Base-by-base conservation (phyloP, 2,329 filamentous ascomycete species). In the Pseudocercospora vitis region DNA sequence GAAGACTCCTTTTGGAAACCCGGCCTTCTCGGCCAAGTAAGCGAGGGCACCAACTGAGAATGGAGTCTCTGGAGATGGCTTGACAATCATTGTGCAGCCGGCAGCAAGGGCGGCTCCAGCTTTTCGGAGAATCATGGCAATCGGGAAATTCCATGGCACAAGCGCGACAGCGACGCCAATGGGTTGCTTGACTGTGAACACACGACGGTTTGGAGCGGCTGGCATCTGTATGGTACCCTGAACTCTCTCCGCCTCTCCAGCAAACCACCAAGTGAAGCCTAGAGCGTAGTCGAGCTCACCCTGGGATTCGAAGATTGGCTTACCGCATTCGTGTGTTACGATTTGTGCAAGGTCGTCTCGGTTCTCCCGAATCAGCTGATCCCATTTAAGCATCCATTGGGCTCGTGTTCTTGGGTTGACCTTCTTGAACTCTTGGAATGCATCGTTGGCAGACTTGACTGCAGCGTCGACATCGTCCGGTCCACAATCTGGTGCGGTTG, bases 111-210 rank as follows among this genome's bases (percentile, higher is more conserved):
- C 86, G 5, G 85, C 83, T 44, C 81, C 78, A 2, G 80, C 84
- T 66, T 89, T 89, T 26, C 86, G 76, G 48, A 88, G 68, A 5
- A 88, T 78, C 82, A 89, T 78, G 29, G 62, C 60, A 44, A 69
- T 68, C 14, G 67, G 67, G 49, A 69, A 88, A 63, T 89, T 87
- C 86, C 86, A 89, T 3, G 86, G 86, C 1, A 88, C 85, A 12
- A 89, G 72, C 0, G 85, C 86, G 0, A 80, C 85, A 0, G 81
- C 78, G 8, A 88, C 84, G 51, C 86, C 86, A 54, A 88, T 78
- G 0, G 86, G 86, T 69, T 89, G 86, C 74, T 91, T 91, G 62
- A 91, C 80, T 0, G 85, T 87, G 56, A 91, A 81, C 2, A 85
- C 78, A 9, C 87, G 77, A 4, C 87, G 76, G 26, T 83, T 82